Evolutionary conservation across 305 asterid species (phyloP), one percentile per base, ranked within the genome.

Genomic region (Coffea humblotiana): DNA sequence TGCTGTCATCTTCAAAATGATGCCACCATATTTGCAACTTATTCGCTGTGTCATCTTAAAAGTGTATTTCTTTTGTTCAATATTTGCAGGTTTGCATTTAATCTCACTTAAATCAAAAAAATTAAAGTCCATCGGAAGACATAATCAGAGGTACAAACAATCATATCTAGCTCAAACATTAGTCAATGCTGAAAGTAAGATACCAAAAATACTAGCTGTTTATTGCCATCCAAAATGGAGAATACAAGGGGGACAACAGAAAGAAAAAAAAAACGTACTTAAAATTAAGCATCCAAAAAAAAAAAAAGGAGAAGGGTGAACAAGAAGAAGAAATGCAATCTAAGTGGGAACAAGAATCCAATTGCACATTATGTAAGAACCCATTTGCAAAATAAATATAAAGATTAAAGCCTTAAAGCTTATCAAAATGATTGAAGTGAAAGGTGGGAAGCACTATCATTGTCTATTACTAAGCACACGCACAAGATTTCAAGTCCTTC

Each of bases 371-470:
- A 86, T 86, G 91, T 85, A 85, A 86, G 90, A 90, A 88, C 80
- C 92, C 91, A 88, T 87, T 86, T 82, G 86, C 83, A 85, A 82
- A 84, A 78, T 67, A 83, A 75, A 72, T 86, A 74, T 83, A 87
- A 83, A 86, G 80, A 85, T 87, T 76, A 84, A 45, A 71, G 70
- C 69, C 56, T 70, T 70, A n/a, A 80, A 85, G 82, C 82, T 84
- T 83, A 88, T 84, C 87, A 82, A 88, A 78, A 85, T 82, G 80
- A 82, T 83, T 86, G 89, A 83, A 86, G 86, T 89, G 88, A 86
- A 78, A 90, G 90, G 90, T 92, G 93, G 91, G 88, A 84, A 90
- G 88, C 97, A 90, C 91, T 87, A 86, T 84, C 82, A 86, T 61
- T 89, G 84, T 82, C 89, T 78, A 86, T 84, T 82, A 77, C 81